phyloP scores from a whole-genome alignment of 1,284 basidiomycete genomes.

The Peniophora sp. region DNA sequence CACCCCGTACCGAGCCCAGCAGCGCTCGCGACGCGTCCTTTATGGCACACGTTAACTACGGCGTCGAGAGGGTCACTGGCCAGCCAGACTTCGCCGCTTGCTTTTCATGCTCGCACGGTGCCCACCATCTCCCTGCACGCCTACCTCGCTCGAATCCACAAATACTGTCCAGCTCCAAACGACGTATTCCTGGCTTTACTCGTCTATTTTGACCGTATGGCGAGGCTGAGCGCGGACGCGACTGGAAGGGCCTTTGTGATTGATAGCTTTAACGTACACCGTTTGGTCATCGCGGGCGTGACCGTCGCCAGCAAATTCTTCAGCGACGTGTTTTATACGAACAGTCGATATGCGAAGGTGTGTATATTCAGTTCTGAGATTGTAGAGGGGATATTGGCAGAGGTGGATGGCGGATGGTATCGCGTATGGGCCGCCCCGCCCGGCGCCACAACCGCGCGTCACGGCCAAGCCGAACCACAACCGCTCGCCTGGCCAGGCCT shows the following conservation, averaged over 20 bases:
- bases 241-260: constrained; percentile 81
- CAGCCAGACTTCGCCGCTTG: constrained; percentile 77
- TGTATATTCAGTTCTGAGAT: constrained; percentile 20
- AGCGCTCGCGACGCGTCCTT: constrained; percentile 28
- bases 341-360: constrained; percentile 97
- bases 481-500: no score
- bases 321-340: constrained; percentile 99
- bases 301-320: constrained; percentile 99
- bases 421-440: no score
- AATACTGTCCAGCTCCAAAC: constrained; percentile 98
- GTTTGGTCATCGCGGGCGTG: constrained; percentile 90
- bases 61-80: constrained; percentile 75
- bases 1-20: constrained; percentile 15
- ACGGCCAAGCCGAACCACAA: no score
- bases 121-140: constrained; percentile 93
- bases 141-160: constrained; percentile 92
- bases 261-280: constrained; percentile 95
- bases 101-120: constrained; percentile 94
- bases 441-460: no score
- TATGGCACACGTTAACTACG: constrained; percentile 65
- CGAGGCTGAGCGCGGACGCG: constrained; percentile 57
- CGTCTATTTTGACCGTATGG: constrained; percentile 96
- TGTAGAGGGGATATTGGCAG: background rate
- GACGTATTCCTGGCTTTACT: constrained; percentile 93
- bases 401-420: background rate